Conservation (phyloP, 2,329 filamentous ascomycete genomes). For the Talaromyces islandicus region DNA sequence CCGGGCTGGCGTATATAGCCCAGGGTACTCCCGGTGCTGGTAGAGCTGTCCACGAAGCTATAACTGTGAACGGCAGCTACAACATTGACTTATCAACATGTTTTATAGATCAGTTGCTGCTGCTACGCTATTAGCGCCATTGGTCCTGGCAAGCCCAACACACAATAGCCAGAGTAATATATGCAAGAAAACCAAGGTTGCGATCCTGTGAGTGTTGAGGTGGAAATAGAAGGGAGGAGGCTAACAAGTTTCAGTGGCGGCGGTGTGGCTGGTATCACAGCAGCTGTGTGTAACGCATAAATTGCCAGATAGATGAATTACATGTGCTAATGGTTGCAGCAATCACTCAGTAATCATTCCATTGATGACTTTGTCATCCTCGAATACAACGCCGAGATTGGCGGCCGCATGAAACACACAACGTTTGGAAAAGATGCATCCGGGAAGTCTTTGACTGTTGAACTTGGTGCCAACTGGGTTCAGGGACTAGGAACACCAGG, state of each 20-base stretch:
- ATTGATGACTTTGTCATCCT: conserved; percentile 60
- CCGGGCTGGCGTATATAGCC: neutral
- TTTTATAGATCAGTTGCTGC: neutral
- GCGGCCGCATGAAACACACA: conserved; percentile 55
- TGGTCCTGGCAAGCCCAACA: neutral
- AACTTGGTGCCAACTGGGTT: conserved; percentile 63
- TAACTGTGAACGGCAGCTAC: neutral
- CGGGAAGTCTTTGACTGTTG: conserved; percentile 53
- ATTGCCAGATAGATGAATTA: neutral
- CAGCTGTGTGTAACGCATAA: conserved; percentile 40
- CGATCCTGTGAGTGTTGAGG: conserved; percentile 23
- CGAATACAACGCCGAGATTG: conserved; percentile 57
- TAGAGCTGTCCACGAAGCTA: neutral
- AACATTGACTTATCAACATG: neutral
- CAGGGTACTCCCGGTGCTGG: neutral
- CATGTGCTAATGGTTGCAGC: conserved; percentile 25
- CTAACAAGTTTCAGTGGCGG: conserved; percentile 39
- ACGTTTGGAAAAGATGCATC: conserved; percentile 49
- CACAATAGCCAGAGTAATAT: neutral
- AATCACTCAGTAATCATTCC: conserved; percentile 56
- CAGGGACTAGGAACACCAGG: conserved; percentile 36
- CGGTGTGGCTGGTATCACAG: conserved; percentile 58
- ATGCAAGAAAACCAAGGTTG: conserved; percentile 28
- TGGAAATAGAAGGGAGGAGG: neutral
- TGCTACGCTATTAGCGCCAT: neutral